Evolutionary conservation across 306 rosid species (phyloP), one percentile per base, ranked within the genome.

Genomic region (Vigna mungo): DNA sequence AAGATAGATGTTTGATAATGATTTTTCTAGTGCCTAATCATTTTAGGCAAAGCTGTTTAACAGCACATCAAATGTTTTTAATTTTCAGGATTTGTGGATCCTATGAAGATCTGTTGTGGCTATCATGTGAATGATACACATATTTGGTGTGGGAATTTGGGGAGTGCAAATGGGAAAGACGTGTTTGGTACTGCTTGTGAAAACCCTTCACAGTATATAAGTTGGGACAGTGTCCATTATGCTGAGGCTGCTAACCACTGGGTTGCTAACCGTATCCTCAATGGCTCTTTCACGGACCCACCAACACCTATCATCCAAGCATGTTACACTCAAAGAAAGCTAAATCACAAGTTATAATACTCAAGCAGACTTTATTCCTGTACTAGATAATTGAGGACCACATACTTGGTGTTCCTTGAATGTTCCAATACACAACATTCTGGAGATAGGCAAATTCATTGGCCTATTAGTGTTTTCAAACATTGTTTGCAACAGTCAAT

Each of bases 221-320:
- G 94, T 71, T 92, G 97, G 96, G 97, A 94, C 78, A 94, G 98
- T n/a, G 88, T 94, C 32, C 97, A 94, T 82, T 94, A 90, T 60
- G 86, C 98, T 64, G 86, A 92, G 72, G 97, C 96, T 25, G 96
- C 97, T 15, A 92, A 84, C 81, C 93, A 81, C 52, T 92, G 94
- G 94, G 87, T 88, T 79, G 95, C 95, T 6, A 51, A 83, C 67
- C 97, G 69, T 39, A 80, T 86, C 71, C 93, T 89, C 77, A 89
- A 82, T 23, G 98, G 96, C 51, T 61, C 94, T 15, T 53, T 84
- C 20, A 84, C 92, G 0, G 89, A 75, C 72, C 97, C 97, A 15
- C 87, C 95, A 32, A 63, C 84, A 82, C 93, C 89, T 18, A 85
- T 94, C 60, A 71, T 88, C 18, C 90, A 87, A 80, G 90, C 98